Conservation (phyloP, 2,329 filamentous ascomycete genomes). For the Zelopaecilomyces penicillatus region DNA sequence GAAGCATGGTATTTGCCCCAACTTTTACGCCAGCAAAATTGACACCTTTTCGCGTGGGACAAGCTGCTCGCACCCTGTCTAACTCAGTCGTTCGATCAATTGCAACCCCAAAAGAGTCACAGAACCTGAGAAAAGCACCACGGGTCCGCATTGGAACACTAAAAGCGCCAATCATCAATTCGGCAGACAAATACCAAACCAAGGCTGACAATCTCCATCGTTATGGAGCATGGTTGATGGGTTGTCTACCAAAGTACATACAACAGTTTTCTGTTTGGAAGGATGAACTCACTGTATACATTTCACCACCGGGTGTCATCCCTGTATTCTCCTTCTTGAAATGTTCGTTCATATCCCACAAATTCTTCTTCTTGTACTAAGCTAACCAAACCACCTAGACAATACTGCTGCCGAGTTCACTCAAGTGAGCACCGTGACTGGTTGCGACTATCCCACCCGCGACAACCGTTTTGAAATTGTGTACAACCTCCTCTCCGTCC, state of each 20-base stretch:
- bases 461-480: conserved; percentile 96
- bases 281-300: conserved; percentile 93
- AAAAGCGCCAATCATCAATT: conserved; percentile 75
- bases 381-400: conserved; percentile 38
- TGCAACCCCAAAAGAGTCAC: conserved; percentile 50
- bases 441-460: conserved; percentile 89
- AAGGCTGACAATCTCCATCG: conserved; percentile 83
- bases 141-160: conserved; percentile 54
- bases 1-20: conserved; percentile 46
- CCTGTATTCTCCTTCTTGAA: conserved; percentile 94
- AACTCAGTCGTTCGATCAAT: conserved; percentile 41
- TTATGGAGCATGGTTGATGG: conserved; percentile 95
- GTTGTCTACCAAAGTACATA: conserved; percentile 92
- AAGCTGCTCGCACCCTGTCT: conserved; percentile 41
- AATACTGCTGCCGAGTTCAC: conserved; percentile 98
- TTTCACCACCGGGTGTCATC: conserved; percentile 77
- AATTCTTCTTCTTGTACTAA: conserved; percentile 5
- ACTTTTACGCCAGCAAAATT: conserved; percentile 45
- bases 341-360: conserved; percentile 36
- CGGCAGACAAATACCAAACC: conserved; percentile 82
- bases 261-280: conserved; percentile 99
- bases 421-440: conserved; percentile 84
- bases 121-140: conserved; percentile 60
- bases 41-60: conserved; percentile 31
- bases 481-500: conserved; percentile 92